Conservation (phyloP, 192 early-diverging fungal genomes). For the Coemansia pectinata region DNA sequence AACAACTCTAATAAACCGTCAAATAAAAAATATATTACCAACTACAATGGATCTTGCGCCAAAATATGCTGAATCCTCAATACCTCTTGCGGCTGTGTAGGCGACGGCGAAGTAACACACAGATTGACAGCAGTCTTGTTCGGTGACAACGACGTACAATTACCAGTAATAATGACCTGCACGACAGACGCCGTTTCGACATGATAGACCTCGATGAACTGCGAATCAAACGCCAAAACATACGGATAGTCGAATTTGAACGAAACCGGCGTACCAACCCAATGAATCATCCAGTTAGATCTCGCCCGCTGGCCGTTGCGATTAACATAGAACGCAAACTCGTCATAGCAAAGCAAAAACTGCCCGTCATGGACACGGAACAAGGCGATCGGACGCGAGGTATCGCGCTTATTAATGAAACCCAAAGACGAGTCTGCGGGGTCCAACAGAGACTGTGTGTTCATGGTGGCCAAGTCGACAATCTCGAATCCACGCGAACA, state of each 20-base stretch:
- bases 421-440: slow-evolving; percentile 75
- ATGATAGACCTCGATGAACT: slow-evolving; percentile 88
- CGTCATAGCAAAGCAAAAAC: slow-evolving; percentile 92
- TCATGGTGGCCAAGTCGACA: slow-evolving; percentile 80
- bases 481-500: slow-evolving; percentile 93
- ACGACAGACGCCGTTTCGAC: slow-evolving; percentile 70
- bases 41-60: slow-evolving; percentile 40
- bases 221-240: slow-evolving; percentile 85
- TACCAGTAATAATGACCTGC: slow-evolving; percentile 66
- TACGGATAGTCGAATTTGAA: slow-evolving; percentile 85
- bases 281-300: slow-evolving; percentile 78
- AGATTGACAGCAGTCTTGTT: slow-evolving; percentile 44
- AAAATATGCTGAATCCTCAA: slow-evolving; percentile 47
- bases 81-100: slow-evolving; percentile 46
- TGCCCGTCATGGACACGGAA: slow-evolving; percentile 76
- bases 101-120: slow-evolving; percentile 48
- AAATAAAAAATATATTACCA: not conserved
- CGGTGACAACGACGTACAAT: slow-evolving; percentile 47
- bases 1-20: not conserved
- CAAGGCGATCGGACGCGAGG: slow-evolving; percentile 76
- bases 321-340: slow-evolving; percentile 92
- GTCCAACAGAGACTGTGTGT: slow-evolving; percentile 87
- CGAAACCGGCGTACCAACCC: slow-evolving; percentile 83
- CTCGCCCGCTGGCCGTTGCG: slow-evolving; percentile 76
- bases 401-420: slow-evolving; percentile 79